Percentiles rank a stretch among this genome's conserved stretches.
phyloP scores from a whole-genome alignment of 345 rosid species.

The Euclidium syriacum region DNA sequence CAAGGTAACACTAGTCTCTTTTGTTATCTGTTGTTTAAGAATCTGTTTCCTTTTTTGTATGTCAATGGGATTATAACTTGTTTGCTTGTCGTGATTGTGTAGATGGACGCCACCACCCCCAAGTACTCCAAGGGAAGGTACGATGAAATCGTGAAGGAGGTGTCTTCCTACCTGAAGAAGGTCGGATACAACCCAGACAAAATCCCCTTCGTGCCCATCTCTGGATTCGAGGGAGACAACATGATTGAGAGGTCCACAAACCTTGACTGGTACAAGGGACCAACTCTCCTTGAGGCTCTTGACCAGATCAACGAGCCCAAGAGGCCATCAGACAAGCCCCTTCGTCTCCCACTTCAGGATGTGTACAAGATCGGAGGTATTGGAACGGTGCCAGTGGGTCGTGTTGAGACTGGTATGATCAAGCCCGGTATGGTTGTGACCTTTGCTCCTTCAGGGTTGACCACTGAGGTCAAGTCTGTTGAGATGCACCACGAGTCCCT shows the following conservation, averaged over 20 bases:
- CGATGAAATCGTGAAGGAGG: constrained; percentile 52
- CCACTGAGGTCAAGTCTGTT: constrained; percentile 84
- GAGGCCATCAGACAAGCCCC: constrained; percentile 92
- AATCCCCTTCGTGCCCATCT: constrained; percentile 48
- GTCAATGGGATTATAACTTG: neutral
- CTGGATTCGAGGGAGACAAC: constrained; percentile 56
- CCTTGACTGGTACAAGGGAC: constrained; percentile 57
- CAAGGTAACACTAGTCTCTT: constrained; percentile 36
- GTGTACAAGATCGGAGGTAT: constrained; percentile 67
- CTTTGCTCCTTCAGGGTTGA: constrained; percentile 66
- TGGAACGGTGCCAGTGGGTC: constrained; percentile 65
- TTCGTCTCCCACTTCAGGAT: constrained; percentile 67
- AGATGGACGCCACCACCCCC: constrained; percentile 61
- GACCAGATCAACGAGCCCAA: constrained; percentile 55
- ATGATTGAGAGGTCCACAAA: constrained; percentile 52
- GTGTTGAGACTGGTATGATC: constrained; percentile 52
- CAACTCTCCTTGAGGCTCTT: constrained; percentile 45
- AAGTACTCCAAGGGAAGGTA: constrained; percentile 58
- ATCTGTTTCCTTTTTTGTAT: neutral
- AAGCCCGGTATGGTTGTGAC: constrained; percentile 83
- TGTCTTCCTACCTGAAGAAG: constrained; percentile 55
- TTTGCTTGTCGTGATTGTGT: neutral
- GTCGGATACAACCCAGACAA: constrained; percentile 57
- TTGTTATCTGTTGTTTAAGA: too few relatives aligned
- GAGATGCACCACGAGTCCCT: constrained; percentile 96